A percentile compares a stretch with the other conserved stretches of the same genome.
phyloP scores from a whole-genome alignment of 345 rosid species.

The Ailanthus altissimus region DNA sequence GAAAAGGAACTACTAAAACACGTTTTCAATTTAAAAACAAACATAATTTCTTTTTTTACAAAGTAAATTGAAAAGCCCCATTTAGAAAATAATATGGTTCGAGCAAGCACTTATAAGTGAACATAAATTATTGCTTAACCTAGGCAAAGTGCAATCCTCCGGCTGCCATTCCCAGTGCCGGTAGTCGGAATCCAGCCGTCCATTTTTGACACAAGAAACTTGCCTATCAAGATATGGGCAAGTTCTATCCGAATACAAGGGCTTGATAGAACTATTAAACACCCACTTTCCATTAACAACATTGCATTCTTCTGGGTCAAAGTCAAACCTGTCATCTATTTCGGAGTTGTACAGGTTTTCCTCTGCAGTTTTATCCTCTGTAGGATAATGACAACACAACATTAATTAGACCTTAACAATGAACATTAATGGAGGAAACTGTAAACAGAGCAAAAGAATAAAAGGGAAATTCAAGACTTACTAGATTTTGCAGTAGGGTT shows the following conservation, averaged over 20 bases:
- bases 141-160: constrained; percentile 78
- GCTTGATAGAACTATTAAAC: constrained; percentile 57
- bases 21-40: too few species aligned
- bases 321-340: constrained; percentile 79
- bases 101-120: too few species aligned
- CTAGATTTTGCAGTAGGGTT: constrained; percentile 45
- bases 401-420: background rate
- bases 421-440: background rate
- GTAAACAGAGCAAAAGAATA: background rate
- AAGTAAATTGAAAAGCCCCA: too few species aligned
- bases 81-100: too few species aligned
- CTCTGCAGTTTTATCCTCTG: constrained; percentile 37
- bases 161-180: constrained; percentile 95
- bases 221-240: constrained; percentile 86
- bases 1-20: too few species aligned
- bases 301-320: constrained; percentile 82
- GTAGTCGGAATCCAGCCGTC: constrained; percentile 63
- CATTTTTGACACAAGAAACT: constrained; percentile 73
- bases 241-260: constrained; percentile 70
- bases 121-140: constrained; percentile 32
- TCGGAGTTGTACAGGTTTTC: constrained; percentile 36
- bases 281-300: constrained; percentile 82
- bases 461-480: constrained; percentile 30
- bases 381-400: constrained; percentile 16
- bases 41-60: too few species aligned